Evolutionary conservation across 768 basidiomycete genomes (phyloP).

Genomic region (Pleurotus citrinopileatus): DNA sequence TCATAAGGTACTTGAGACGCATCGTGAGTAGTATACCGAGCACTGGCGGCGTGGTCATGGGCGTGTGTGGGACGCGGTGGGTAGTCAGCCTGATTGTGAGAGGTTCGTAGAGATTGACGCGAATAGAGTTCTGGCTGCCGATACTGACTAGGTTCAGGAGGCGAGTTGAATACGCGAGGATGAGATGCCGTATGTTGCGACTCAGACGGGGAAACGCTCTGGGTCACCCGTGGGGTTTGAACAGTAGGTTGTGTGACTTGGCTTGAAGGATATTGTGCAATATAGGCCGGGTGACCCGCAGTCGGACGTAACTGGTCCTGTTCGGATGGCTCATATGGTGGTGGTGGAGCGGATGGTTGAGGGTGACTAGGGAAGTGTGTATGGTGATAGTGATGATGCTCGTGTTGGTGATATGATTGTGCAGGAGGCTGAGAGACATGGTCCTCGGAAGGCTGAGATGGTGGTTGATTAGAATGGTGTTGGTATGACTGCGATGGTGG

Average conservation of each 20-base stretch:
- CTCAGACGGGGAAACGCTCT: too few relatives aligned
- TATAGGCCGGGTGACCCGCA: background rate
- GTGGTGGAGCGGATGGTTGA: slow-evolving; percentile 12
- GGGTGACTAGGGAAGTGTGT: background rate
- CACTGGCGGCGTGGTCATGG: background rate
- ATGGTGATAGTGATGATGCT: slow-evolving; percentile 13
- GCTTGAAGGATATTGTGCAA: background rate
- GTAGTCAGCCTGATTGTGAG: background rate
- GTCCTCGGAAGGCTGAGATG: slow-evolving; percentile 26
- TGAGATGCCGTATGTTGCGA: background rate
- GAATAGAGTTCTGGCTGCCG: background rate
- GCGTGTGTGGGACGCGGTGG: background rate
- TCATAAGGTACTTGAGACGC: background rate
- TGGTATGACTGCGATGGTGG: background rate
- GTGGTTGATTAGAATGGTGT: slow-evolving; percentile 20
- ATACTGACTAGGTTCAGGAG: background rate
- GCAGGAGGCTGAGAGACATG: slow-evolving; percentile 12
- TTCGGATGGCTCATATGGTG: slow-evolving; percentile 12
- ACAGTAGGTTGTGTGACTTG: background rate
- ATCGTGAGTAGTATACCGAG: background rate
- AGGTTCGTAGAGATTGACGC: background rate
- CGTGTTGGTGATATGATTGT: slow-evolving; percentile 12
- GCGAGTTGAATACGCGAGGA: too few relatives aligned
- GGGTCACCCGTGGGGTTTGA: background rate
- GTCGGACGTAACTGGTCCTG: background rate